These are phyloP conservation scores for Aspergillus udagawae DNA, from an alignment of 2,329 filamentous ascomycete genomes.

Conservation along the genomic window DNA sequence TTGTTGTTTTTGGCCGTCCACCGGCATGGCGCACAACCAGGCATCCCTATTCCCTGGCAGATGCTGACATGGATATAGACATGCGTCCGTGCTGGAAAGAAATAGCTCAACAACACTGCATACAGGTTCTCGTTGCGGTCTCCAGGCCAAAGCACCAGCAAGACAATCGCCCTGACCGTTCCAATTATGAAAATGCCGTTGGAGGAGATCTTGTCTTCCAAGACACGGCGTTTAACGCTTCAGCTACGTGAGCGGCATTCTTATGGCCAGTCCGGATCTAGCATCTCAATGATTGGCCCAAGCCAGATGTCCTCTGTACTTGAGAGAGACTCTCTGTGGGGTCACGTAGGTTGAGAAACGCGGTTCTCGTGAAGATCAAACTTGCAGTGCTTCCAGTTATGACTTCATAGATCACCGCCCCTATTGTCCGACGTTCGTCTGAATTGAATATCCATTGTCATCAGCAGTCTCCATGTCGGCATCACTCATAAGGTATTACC, in stretches of 20 bases:
- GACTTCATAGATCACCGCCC: conserved; percentile 29
- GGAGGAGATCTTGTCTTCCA: too few relatives aligned
- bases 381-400: conserved; percentile 17
- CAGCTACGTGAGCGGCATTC: neutral
- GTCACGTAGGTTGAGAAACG: conserved; percentile 15
- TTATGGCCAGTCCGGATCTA: conserved; percentile 11
- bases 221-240: too few relatives aligned
- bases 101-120: too few relatives aligned
- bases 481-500: conserved; percentile 21
- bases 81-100: too few relatives aligned
- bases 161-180: too few relatives aligned
- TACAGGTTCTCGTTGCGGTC: too few relatives aligned
- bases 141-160: too few relatives aligned
- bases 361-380: conserved; percentile 23
- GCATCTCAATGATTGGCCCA: conserved; percentile 23
- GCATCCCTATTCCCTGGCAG: too few relatives aligned
- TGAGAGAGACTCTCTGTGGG: conserved; percentile 19
- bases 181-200: too few relatives aligned
- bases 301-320: conserved; percentile 23
- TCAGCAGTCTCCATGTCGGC: conserved; percentile 22
- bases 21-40: too few relatives aligned
- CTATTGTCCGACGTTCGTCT: conserved; percentile 29
- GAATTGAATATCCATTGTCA: conserved; percentile 23
- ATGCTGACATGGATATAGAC: too few relatives aligned
- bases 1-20: too few relatives aligned